Conservation (phyloP, 2,329 filamentous ascomycete species). For the Fusarium chaquense region DNA sequence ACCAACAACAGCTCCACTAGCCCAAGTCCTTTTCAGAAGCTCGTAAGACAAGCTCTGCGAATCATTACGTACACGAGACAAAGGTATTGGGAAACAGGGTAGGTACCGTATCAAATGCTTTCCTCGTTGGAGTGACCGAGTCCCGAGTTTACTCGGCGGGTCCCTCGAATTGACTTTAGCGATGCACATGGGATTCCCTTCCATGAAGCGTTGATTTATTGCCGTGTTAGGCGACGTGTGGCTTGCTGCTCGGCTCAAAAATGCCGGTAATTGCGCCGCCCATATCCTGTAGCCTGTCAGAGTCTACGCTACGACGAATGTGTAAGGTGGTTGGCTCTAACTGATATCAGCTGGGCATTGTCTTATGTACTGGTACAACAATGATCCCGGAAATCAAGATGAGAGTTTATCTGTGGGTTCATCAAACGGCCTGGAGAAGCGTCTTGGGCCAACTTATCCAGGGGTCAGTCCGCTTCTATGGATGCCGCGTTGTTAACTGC, state of each 20-base stretch:
- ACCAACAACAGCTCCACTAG: neutral
- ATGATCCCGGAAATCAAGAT: neutral
- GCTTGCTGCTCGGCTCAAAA: constrained; percentile 33
- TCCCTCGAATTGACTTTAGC: constrained; percentile 10
- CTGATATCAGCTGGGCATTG: neutral
- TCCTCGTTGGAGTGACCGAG: neutral
- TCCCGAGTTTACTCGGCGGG: constrained; percentile 25
- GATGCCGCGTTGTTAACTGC: neutral
- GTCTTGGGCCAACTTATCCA: neutral
- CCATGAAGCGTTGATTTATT: constrained; percentile 32
- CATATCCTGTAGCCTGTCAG: neutral
- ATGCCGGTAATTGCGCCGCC: constrained; percentile 26
- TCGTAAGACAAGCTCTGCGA: constrained; percentile 5
- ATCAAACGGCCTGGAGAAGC: constrained; percentile 7
- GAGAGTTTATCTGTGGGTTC: neutral
- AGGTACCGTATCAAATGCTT: neutral
- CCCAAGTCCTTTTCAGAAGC: constrained; percentile 20
- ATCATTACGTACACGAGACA: constrained; percentile 28
- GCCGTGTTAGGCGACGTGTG: constrained; percentile 29
- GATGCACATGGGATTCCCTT: constrained; percentile 22
- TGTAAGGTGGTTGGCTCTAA: constrained; percentile 18
- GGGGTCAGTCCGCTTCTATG: neutral
- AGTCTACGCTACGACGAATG: constrained; percentile 18
- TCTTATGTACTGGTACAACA: neutral
- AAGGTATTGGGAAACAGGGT: neutral